Evolutionary conservation across 257 asterid genomes (phyloP), one percentile per base, ranked within the genome.

Genomic region (Prunella vulgaris): DNA sequence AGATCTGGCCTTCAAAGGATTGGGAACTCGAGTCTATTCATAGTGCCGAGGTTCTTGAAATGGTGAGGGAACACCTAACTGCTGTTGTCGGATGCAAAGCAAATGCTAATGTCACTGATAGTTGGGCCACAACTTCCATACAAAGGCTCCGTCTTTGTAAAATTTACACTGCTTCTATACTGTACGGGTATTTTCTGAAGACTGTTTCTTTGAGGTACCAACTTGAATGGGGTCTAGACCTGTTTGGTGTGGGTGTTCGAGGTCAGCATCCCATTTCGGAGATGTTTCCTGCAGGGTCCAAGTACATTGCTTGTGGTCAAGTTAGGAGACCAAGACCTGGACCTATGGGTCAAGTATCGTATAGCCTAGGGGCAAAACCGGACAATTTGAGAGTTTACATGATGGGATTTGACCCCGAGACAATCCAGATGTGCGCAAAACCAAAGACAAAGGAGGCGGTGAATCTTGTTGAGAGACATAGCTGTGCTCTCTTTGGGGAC

Each of bases 1-100:
- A 94, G 83, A 85, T 94, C 33, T 74, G 79, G 68, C 97, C 98
- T 30, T 81, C 95, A 0, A 87, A 80, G 83, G 96, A 87, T 66
- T 89, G 96, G 92, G 96, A 88, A 61, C 95, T 94, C 2, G 90
- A 89, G 82, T 91, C 98, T 1, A 84, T 94, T 44, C 95, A 94
- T 68, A 78, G 82, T 76, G 48, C 54, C 2, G 96, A 91, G 78
- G 91, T 66, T 37, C 77, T 89, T 46, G 86, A 91, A 60, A 80
- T 94, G 89, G 87, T 94, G 62, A 83, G 78, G 75, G 93, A 86
- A 14, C 99, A 94, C 74, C 68, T 89, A 15, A 83, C 73, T 2
- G 70, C 82, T 25, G 73, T 78, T 17, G 66, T 84, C 12, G 92
- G 97, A 42, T 78, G 80, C 81, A 78, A 72, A 56, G 78, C 87